These are phyloP conservation scores for Euphorbia lathyris DNA, from an alignment of 345 rosid species.

Conservation along the genomic window DNA sequence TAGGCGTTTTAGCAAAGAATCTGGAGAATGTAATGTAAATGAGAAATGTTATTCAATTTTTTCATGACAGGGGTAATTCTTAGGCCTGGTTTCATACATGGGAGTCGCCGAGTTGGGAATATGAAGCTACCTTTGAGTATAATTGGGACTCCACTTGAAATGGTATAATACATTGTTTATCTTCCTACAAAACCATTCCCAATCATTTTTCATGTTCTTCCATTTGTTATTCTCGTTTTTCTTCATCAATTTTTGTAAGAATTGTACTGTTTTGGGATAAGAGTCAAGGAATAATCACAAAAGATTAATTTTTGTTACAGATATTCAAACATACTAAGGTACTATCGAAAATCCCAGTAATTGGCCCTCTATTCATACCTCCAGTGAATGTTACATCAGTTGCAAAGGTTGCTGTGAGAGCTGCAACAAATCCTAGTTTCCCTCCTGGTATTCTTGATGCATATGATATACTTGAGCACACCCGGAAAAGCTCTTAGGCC, in stretches of 20 bases:
- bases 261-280: neutral
- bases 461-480: slow-evolving; percentile 40
- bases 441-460: slow-evolving; percentile 55
- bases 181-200: neutral
- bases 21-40: neutral
- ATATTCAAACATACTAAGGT: slow-evolving; percentile 45
- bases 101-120: slow-evolving; percentile 49
- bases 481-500: slow-evolving; percentile 9
- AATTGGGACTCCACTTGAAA: slow-evolving; percentile 58
- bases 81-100: slow-evolving; percentile 69
- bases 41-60: neutral
- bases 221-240: neutral
- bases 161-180: slow-evolving; percentile 32
- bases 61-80: slow-evolving; percentile 40
- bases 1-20: too few species aligned
- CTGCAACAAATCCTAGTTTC: slow-evolving; percentile 45
- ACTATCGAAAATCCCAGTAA: slow-evolving; percentile 43
- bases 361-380: slow-evolving; percentile 56
- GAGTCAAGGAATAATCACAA: neutral
- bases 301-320: slow-evolving; percentile 28
- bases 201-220: neutral
- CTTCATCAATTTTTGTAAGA: too few species aligned
- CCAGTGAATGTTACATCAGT: slow-evolving; percentile 52
- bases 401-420: slow-evolving; percentile 55
- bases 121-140: slow-evolving; percentile 49